These are phyloP conservation scores for Ceratocystis huliohia DNA, from an alignment of 2,329 filamentous ascomycete species.

Conservation along the genomic window DNA sequence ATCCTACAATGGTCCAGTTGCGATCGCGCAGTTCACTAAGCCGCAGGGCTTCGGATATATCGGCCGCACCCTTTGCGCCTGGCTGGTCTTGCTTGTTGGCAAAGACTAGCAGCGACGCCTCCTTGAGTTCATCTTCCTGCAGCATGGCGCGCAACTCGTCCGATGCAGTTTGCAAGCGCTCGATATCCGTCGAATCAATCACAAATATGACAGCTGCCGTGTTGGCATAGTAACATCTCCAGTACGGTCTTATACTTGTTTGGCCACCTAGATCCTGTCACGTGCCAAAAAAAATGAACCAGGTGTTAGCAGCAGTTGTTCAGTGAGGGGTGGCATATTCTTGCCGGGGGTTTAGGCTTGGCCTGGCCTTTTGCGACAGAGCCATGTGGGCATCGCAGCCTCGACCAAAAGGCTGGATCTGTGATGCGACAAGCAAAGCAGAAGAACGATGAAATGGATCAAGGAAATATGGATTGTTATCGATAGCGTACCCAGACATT, in stretches of 20 bases:
- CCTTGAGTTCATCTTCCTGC: constrained; percentile 90
- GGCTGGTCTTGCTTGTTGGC: constrained; percentile 99
- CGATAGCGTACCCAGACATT: constrained; percentile 74
- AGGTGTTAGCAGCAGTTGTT: constrained; percentile 21
- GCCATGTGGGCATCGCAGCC: constrained; percentile 1
- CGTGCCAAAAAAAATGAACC: constrained; percentile 8
- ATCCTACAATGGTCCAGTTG: constrained; percentile 99
- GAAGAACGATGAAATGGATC: background rate
- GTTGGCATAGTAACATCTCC: constrained; percentile 98
- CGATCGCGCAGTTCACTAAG: constrained; percentile 84
- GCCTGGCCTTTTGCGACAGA: background rate
- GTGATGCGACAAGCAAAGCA: background rate
- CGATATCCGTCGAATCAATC: constrained; percentile 95
- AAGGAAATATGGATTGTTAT: background rate
- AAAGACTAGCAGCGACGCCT: constrained; percentile 85
- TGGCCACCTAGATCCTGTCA: constrained; percentile 79
- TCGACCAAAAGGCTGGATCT: constrained; percentile 10
- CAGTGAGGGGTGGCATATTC: no score
- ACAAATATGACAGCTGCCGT: constrained; percentile 98
- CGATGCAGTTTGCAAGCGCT: constrained; percentile 78
- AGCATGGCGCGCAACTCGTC: constrained; percentile 92
- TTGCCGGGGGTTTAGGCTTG: no score
- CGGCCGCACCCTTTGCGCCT: constrained; percentile 87
- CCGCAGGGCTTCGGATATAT: constrained; percentile 87
- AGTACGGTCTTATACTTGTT: constrained; percentile 97